Evolutionary conservation across 306 rosid genomes (phyloP).

Genomic region (Pyrus betulifolia): DNA sequence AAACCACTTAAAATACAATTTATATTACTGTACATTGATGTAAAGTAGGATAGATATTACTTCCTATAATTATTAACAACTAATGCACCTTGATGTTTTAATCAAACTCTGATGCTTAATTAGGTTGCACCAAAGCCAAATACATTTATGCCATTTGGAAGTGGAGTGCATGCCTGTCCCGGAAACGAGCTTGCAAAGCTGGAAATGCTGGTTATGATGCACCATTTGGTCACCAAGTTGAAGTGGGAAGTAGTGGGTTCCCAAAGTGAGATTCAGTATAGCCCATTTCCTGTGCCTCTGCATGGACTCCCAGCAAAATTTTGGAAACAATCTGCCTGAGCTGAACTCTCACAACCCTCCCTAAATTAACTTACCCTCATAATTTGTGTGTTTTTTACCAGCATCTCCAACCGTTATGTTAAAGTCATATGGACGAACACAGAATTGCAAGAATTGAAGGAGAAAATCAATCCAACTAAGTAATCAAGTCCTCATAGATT

Average conservation of each 20-base stretch:
- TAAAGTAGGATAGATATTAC: background rate
- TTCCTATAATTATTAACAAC: background rate
- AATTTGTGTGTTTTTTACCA: background rate
- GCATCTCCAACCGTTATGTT: background rate
- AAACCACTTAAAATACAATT: background rate
- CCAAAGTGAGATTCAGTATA: slow-evolving; percentile 55
- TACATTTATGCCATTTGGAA: slow-evolving; percentile 91
- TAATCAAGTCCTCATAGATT: background rate
- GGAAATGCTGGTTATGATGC: slow-evolving; percentile 72
- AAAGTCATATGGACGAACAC: background rate
- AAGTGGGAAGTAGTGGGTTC: slow-evolving; percentile 83
- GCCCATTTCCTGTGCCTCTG: slow-evolving; percentile 80
- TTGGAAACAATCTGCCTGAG: slow-evolving; percentile 53
- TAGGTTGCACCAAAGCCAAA: slow-evolving; percentile 84
- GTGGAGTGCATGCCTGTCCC: slow-evolving; percentile 89
- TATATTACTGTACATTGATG: background rate
- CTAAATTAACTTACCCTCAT: slow-evolving; percentile 5
- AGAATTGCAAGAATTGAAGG: background rate
- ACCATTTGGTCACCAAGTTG: slow-evolving; percentile 78
- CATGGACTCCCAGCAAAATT: slow-evolving; percentile 72
- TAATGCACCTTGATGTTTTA: background rate
- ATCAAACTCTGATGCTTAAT: background rate
- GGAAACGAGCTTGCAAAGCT: slow-evolving; percentile 96
- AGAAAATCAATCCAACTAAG: background rate
- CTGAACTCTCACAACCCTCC: slow-evolving; percentile 10